Percentiles rank a stretch among this genome's conserved stretches.
phyloP scores from a whole-genome alignment of 1,284 basidiomycete genomes.

The Dichomitus squalens region DNA sequence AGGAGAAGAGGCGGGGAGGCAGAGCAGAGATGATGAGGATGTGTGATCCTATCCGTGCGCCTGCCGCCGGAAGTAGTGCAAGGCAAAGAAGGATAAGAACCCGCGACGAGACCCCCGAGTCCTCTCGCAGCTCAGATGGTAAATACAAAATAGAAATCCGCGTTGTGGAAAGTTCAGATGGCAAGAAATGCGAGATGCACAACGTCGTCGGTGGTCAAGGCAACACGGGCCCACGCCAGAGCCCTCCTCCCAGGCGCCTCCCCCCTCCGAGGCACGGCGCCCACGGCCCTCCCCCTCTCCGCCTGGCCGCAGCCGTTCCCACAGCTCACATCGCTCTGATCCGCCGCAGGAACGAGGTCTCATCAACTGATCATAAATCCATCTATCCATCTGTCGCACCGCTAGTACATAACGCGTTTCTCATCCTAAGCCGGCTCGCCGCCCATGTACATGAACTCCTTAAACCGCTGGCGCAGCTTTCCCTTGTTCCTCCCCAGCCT shows the following conservation, averaged over 20 bases:
- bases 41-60: slow-evolving; percentile 20
- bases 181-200: slow-evolving; percentile 29
- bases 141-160: slow-evolving; percentile 26
- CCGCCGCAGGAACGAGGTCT: slow-evolving; percentile 16
- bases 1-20: slow-evolving; percentile 13
- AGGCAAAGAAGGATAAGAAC: slow-evolving; percentile 10
- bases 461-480: slow-evolving; percentile 66
- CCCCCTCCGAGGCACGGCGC: not conserved
- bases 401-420: slow-evolving; percentile 4
- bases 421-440: slow-evolving; percentile 37
- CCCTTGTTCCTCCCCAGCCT: slow-evolving; percentile 56
- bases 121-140: slow-evolving; percentile 19
- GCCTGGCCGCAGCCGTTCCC: slow-evolving; percentile 3
- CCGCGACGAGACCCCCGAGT: slow-evolving; percentile 18
- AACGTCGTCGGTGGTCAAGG: slow-evolving; percentile 63
- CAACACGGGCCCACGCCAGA: slow-evolving; percentile 42
- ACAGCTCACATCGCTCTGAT: slow-evolving; percentile 15
- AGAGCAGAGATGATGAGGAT: slow-evolving; percentile 22
- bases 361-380: slow-evolving; percentile 2
- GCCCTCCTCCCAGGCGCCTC: not conserved
- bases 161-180: slow-evolving; percentile 29
- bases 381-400: not conserved
- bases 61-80: slow-evolving; percentile 15
- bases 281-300: slow-evolving; percentile 3
- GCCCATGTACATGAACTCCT: slow-evolving; percentile 72